These are phyloP conservation scores for Helotiales sp. DNA, from an alignment of 2,329 filamentous ascomycete species.

Conservation along the genomic window DNA sequence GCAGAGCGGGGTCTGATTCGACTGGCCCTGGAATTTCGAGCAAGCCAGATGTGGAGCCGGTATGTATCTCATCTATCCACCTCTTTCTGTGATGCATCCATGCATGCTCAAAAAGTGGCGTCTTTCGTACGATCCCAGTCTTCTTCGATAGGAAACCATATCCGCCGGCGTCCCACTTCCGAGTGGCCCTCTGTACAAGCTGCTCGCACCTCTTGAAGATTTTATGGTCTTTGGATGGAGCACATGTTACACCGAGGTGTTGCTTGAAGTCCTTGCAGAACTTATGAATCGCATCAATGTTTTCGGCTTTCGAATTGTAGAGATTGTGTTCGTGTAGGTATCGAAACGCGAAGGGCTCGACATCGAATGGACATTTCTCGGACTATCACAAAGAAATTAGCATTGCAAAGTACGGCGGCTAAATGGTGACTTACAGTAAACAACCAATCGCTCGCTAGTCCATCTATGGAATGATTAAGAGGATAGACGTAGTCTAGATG, in stretches of 20 bases:
- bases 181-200: background rate
- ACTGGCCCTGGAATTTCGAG: background rate
- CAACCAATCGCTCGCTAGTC: background rate
- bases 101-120: slow-evolving; percentile 1
- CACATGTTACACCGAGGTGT: background rate
- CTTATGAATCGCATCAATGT: slow-evolving; percentile 1
- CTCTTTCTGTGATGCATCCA: slow-evolving; percentile 4
- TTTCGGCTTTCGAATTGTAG: slow-evolving; percentile 9
- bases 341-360: slow-evolving; percentile 7
- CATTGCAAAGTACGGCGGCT: too few relatives aligned
- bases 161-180: slow-evolving; percentile 6
- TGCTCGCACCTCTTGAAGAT: slow-evolving; percentile 6
- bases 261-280: background rate
- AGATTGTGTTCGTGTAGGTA: slow-evolving; percentile 11
- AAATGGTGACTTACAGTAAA: background rate
- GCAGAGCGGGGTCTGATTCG: background rate
- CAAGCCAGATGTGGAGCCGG: background rate
- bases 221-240: background rate
- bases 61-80: slow-evolving; percentile 2
- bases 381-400: background rate
- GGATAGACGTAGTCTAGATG: slow-evolving; percentile 8
- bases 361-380: slow-evolving; percentile 6
- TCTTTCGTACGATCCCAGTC: background rate
- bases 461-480: background rate
- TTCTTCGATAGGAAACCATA: slow-evolving; percentile 1